Conservation (phyloP, 805 yeast species). For the Jamesozyma rosinii region DNA sequence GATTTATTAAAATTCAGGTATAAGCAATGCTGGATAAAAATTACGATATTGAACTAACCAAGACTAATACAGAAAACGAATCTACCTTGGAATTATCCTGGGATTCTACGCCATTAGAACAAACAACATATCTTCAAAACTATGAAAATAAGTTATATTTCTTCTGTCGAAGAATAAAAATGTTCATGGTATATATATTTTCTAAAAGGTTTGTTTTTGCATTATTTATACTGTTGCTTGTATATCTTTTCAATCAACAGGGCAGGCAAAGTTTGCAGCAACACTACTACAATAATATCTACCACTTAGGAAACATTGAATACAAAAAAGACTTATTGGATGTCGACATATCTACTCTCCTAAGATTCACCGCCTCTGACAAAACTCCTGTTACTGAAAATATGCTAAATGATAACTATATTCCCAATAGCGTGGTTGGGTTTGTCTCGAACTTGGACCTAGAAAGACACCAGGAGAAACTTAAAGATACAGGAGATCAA, state of each 20-base stretch:
- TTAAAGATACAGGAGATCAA: neutral
- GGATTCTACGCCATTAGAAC: neutral
- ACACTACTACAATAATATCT: neutral
- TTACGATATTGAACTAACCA: neutral
- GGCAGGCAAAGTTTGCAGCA: neutral
- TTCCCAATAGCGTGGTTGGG: conserved; percentile 4
- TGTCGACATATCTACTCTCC: conserved; percentile 6
- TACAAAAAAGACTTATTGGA: conserved; percentile 8
- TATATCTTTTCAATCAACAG: neutral
- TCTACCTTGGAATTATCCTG: neutral
- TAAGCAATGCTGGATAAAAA: neutral
- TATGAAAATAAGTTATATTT: neutral
- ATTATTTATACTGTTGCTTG: neutral
- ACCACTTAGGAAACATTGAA: neutral
- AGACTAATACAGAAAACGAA: neutral
- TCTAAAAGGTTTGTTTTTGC: neutral
- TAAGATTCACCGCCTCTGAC: conserved; percentile 4
- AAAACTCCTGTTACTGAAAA: conserved; percentile 5
- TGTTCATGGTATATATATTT: neutral
- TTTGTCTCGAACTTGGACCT: conserved; percentile 11
- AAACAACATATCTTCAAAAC: neutral
- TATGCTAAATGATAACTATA: conserved; percentile 2
- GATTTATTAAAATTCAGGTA: no score
- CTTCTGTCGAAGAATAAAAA: neutral
- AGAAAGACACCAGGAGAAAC: neutral